phyloP scores from a whole-genome alignment of 1,284 basidiomycete genomes.

The Leccinum ponderosum region DNA sequence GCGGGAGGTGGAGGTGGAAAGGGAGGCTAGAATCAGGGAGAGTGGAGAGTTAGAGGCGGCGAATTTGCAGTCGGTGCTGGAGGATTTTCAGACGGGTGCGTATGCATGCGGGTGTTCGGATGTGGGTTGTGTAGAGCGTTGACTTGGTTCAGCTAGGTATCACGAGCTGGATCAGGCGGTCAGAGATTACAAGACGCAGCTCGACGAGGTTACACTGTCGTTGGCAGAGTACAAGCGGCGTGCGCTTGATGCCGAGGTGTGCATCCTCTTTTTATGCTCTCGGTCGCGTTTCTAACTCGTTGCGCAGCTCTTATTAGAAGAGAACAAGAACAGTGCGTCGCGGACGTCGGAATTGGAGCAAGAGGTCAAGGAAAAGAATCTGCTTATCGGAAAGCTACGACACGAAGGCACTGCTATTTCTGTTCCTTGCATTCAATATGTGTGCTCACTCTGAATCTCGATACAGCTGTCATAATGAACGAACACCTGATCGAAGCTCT shows the following conservation, averaged over 20 bases:
- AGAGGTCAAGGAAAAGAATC: conserved; percentile 93
- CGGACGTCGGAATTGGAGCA: conserved; percentile 75
- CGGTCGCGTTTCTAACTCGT: conserved; percentile 8
- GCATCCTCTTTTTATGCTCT: conserved; percentile 10
- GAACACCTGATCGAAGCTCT: conserved; percentile 98
- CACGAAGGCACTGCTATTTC: conserved; percentile 71
- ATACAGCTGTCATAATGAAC: conserved; percentile 88
- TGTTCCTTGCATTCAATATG: conserved; percentile 30
- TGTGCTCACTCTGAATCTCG: conserved; percentile 15
- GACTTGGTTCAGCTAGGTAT: conserved; percentile 50
- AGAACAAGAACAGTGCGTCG: conserved; percentile 65
- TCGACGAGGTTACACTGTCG: conserved; percentile 69
- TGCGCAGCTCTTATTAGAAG: conserved; percentile 66
- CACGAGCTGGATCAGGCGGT: conserved; percentile 75
- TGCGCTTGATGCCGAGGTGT: conserved; percentile 83
- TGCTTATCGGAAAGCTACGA: conserved; percentile 88
- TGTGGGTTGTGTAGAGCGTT: conserved; percentile 3
- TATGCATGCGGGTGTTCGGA: background rate
- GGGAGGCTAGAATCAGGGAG: conserved; percentile 54
- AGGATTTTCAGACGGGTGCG: conserved; percentile 92
- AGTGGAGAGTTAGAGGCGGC: conserved; percentile 58
- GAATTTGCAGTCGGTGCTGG: conserved; percentile 90
- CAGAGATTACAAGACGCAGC: conserved; percentile 76
- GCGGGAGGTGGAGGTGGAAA: conserved; percentile 67
- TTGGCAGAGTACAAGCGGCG: conserved; percentile 86